Evolutionary conservation across 148 eudicot species (phyloP), one percentile per base, ranked within the genome.

Genomic region (Silene uniflora): DNA sequence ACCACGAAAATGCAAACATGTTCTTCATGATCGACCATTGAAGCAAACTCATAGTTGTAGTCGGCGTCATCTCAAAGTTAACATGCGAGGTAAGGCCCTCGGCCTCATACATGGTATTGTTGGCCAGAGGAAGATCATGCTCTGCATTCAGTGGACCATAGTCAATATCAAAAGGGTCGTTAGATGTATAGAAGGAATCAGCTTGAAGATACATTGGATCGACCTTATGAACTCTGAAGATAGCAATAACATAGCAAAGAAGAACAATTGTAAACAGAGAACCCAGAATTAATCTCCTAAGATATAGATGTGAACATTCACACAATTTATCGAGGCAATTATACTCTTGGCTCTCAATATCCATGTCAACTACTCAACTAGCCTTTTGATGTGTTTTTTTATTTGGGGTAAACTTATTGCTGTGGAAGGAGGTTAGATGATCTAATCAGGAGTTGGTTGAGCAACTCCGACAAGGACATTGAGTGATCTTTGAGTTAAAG

Each of bases 151-250:
- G 44, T 14, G 39, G 73, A 69, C 59, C 74, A 25, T 69, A 69
- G 72, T 58, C 22, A 42, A 22, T 5, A 59, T 68, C 58, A 6
- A 35, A 74, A 69, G 74, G 79, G 3, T 60, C 73, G 47, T 76
- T 76, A 59, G 60, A 46, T 13, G 66, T 17, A 19, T 70, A 77
- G 69, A 77, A 77, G 14, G 79, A 77, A 77, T 77, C 79, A 24
- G 73, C 69, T 70, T 25, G 69, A 62, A 39, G 66, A 52, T 77
- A 77, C 61, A 61, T 10, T 3, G 68, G 19, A 61, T 60, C 25
- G 18, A 44, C 73, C 58, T 69, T 17, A 52, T 44, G 25, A 42
- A n/a, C 35, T 68, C 27, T 22, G 46, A 25, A 60, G 6, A 60
- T 12, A 69, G 61, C 7, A 24, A 29, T 60, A 24, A 21, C 60